Conservation (phyloP, 2,329 filamentous ascomycete species). For the Hansfordia pulvinata region DNA sequence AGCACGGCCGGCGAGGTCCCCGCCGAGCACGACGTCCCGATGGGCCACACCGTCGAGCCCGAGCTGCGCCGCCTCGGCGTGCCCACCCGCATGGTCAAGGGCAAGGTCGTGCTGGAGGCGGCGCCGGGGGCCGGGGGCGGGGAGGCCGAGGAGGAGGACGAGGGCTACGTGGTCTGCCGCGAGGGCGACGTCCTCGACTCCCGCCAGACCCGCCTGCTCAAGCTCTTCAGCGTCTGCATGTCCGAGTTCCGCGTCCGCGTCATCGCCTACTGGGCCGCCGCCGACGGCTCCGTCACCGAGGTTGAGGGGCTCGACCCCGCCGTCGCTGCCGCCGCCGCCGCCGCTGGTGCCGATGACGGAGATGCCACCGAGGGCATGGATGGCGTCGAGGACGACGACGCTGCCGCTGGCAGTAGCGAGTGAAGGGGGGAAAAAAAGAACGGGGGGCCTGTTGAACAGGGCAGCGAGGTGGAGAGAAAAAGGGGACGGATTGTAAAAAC, state of each 20-base stretch:
- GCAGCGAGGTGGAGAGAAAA: no score
- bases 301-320: no score
- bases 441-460: no score
- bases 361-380: conserved; percentile 10
- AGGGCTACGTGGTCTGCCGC: conserved; percentile 66
- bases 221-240: conserved; percentile 83
- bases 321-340: no score
- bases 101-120: conserved; percentile 61
- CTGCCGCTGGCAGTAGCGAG: no score
- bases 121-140: conserved; percentile 34
- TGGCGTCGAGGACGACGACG: conserved; percentile 10
- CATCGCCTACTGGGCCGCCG: conserved; percentile 56
- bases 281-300: conserved; percentile 45
- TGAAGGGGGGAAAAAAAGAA: no score
- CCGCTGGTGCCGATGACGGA: conserved; percentile 26
- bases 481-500: no score
- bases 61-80: conserved; percentile 81
- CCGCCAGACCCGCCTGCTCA: conserved; percentile 83
- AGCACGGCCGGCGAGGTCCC: conserved; percentile 69
- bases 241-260: conserved; percentile 81
- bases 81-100: conserved; percentile 78
- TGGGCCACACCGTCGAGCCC: conserved; percentile 82
- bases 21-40: conserved; percentile 67
- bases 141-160: conserved; percentile 28
- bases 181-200: conserved; percentile 79